Base-by-base conservation (phyloP, 2,329 filamentous ascomycete species). In the Talaromyces sp. region DNA sequence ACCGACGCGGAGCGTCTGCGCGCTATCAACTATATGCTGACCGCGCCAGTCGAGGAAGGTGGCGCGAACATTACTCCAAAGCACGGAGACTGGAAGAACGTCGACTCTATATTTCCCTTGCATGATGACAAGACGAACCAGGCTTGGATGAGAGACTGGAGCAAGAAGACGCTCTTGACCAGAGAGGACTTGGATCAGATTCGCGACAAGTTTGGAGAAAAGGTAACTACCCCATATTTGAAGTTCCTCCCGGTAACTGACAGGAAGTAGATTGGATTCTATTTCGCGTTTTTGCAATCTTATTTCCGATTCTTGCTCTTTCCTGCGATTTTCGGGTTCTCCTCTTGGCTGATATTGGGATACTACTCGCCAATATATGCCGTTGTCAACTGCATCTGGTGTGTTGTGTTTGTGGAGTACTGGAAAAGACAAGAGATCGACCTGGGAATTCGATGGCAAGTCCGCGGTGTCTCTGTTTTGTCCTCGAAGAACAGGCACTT, bases 341-440 rank as follows among this genome's bases (percentile, higher is more conserved):
- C 84, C 0, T 86, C 90, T 25, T 97, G 92, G 90, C 75, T 95
- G 51, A 76, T 97, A 9, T 81, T 98, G 0, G 92, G 92, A 9
- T 86, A 88, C 61, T 98, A 92, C 76, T 96, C 93, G 3, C 85
- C 87, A 61, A 77, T 95, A 58, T 98, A 96, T 69, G 90, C 91
- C 5, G 75, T 95, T 2, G 83, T 89, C 57, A 93, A 89, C 72
- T 89, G 87, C 33, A 80, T 98, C 6, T 96, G 92, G 91, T 89
- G 90, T 62, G 87, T 96, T 2, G 78, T 95, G 57, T 98, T 98
- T 72, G 90, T 96, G 62, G 95, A 98, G 73, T 96, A 91, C 75
- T 98, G 93, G 93, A 96, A 96, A 78, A 90, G 93, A 69, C 91
- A 96, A 75, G 92, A 98, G 75, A 81, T 88, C 9, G 93, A 98